phyloP scores from a whole-genome alignment of 345 rosid genomes.

The Populus nigra region DNA sequence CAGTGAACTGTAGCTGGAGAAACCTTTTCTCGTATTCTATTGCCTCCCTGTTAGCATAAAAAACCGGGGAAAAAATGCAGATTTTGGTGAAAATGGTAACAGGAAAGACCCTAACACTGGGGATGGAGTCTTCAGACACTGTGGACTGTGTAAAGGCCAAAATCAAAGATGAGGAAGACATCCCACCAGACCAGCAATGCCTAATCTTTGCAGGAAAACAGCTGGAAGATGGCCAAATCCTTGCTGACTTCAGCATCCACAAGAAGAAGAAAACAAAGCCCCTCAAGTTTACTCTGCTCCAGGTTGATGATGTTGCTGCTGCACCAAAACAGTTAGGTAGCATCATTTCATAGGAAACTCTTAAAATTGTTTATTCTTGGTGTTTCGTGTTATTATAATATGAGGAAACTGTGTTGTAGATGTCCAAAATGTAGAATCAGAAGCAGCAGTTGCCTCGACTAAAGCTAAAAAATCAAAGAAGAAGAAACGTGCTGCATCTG shows the following conservation, averaged over 20 bases:
- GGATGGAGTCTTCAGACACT: not conserved
- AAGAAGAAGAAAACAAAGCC: not conserved
- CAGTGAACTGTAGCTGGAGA: too few species aligned
- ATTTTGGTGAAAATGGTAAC: not conserved
- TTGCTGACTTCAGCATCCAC: not conserved
- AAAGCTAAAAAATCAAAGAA: constrained; percentile 29
- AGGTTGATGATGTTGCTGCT: not conserved
- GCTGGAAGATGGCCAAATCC: not conserved
- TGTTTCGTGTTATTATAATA: not conserved
- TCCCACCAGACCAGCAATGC: not conserved
- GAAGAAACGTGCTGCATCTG: constrained; percentile 44
- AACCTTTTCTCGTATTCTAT: not conserved
- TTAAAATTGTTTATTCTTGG: not conserved
- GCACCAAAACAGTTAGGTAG: not conserved
- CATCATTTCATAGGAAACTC: not conserved
- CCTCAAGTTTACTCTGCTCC: not conserved
- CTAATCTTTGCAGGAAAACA: not conserved
- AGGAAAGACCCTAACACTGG: not conserved
- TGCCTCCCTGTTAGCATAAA: not conserved
- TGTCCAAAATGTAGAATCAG: constrained; percentile 16
- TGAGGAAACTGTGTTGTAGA: constrained; percentile 3
- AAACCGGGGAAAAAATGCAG: not conserved
- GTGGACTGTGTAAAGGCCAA: not conserved
- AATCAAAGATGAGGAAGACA: not conserved
- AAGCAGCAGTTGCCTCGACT: constrained; percentile 16